Evolutionary conservation across 2,329 filamentous ascomycete genomes (phyloP), one percentile per base, ranked within the genome.

Genomic region (Diaporthe caulivora): DNA sequence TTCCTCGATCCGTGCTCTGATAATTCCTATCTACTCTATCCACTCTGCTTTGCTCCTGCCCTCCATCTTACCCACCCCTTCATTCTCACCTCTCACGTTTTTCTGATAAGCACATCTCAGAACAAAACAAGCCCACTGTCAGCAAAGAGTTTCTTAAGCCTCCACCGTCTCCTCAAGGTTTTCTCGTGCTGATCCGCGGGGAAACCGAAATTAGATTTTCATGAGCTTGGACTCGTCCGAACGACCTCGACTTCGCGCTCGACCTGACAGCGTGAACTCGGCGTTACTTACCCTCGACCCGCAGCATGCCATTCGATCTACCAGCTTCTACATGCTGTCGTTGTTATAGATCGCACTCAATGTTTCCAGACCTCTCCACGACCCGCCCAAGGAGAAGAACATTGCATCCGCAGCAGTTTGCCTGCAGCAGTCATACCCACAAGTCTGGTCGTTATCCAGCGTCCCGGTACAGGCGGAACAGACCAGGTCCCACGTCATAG

Each of bases 401-500:
- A 40, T 55, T 17, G 29, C 40, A 62, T n/a, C 47, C 57, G 70
- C 69, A 58, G 62, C 54, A 62, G 21, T 34, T 34, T 64, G 53
- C 42, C 34, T 62, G 72, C 69, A 71, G 49, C 42, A 40, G 44
- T 42, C 54, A 62, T 47, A 69, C 51, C n/a, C 60, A 40, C n/a
- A 37, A 42, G 24, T 42, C 37, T 24, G 44, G 55, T 42, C 18
- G 42, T 37, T 65, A 42, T 42, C 24, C 21, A n/a, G 42, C 44
- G 18, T 54, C 37, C 70, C 40, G 54, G 31, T 60, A 54, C 11
- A 58, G 26, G 58, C 34, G 15, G 11, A 53, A 34, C 54, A 57
- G 29, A 37, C 26, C 47, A 54, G 47, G 49, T 40, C 47, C 58
- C 67, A 71, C 70, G 72, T 74, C 70, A 74, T 65, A 74, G 29